Percentiles rank a stretch among this genome's conserved stretches.
Conservation (phyloP, 352 stramenopile genomes). For the Phytophthora syringae region DNA sequence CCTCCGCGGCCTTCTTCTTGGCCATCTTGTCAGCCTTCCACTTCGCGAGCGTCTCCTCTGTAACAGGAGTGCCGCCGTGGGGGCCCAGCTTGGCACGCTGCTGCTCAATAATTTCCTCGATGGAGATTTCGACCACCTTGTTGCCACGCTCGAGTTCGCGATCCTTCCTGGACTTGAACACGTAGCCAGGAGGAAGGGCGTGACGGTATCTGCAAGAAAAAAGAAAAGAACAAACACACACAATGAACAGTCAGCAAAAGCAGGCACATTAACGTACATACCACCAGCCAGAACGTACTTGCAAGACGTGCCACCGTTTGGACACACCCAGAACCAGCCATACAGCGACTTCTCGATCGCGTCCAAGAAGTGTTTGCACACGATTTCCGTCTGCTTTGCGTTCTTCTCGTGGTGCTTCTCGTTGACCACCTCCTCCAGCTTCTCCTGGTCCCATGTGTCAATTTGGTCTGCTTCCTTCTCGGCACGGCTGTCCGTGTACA, state of each 20-base stretch:
- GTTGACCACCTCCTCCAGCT: constrained; percentile 87
- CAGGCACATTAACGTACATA: constrained; percentile 1
- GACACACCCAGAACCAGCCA: constrained; percentile 92
- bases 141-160: constrained; percentile 86
- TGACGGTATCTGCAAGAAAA: constrained; percentile 65
- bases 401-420: constrained; percentile 88
- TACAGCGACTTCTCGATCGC: constrained; percentile 92
- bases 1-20: constrained; percentile 79
- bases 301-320: constrained; percentile 80
- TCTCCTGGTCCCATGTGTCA: constrained; percentile 88
- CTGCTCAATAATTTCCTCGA: constrained; percentile 92
- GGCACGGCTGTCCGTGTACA: constrained; percentile 86
- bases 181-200: constrained; percentile 87
- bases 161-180: constrained; percentile 90
- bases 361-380: constrained; percentile 92
- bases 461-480: constrained; percentile 83
- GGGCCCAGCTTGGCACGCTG: constrained; percentile 88
- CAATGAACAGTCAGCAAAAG: neutral
- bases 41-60: constrained; percentile 85
- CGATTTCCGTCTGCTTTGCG: constrained; percentile 87
- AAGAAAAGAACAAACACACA: neutral
- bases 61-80: constrained; percentile 87
- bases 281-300: constrained; percentile 50
- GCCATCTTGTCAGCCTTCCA: constrained; percentile 90
- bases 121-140: constrained; percentile 86